phyloP scores from a whole-genome alignment of 768 basidiomycete genomes.

The Clitopilus hobsonii region DNA sequence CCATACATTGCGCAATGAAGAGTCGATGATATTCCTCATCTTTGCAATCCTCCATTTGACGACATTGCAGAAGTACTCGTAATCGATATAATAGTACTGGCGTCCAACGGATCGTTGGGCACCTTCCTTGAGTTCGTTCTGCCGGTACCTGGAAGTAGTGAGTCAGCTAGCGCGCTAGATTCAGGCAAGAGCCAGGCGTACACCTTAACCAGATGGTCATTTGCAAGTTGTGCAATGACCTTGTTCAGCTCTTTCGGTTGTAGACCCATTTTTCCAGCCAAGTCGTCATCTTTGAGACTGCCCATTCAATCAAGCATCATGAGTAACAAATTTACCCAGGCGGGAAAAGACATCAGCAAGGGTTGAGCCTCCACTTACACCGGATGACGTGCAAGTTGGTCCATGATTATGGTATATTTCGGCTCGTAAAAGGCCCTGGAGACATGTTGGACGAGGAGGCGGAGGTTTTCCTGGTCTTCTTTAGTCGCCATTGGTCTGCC shows the following conservation, averaged over 20 bases:
- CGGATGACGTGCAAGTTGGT: constrained; percentile 87
- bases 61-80: constrained; percentile 93
- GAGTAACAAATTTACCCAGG: constrained; percentile 8
- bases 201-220: constrained; percentile 77
- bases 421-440: constrained; percentile 93
- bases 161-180: background rate
- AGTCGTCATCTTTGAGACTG: constrained; percentile 91
- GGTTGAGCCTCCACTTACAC: constrained; percentile 73
- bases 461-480: constrained; percentile 79
- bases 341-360: constrained; percentile 14
- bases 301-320: constrained; percentile 19
- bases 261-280: constrained; percentile 86
- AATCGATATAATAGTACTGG: constrained; percentile 96
- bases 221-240: constrained; percentile 75
- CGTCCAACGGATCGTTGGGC: constrained; percentile 83
- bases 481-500: constrained; percentile 50
- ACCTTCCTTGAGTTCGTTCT: constrained; percentile 89
- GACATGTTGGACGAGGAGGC: constrained; percentile 89
- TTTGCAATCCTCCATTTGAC: constrained; percentile 96
- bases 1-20: constrained; percentile 79
- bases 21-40: constrained; percentile 88
- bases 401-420: constrained; percentile 86
- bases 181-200: constrained; percentile 28
- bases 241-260: constrained; percentile 90
- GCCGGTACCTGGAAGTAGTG: constrained; percentile 58